These are phyloP conservation scores for Phytophthora melonis DNA, from an alignment of 352 stramenopile genomes.

Conservation along the genomic window DNA sequence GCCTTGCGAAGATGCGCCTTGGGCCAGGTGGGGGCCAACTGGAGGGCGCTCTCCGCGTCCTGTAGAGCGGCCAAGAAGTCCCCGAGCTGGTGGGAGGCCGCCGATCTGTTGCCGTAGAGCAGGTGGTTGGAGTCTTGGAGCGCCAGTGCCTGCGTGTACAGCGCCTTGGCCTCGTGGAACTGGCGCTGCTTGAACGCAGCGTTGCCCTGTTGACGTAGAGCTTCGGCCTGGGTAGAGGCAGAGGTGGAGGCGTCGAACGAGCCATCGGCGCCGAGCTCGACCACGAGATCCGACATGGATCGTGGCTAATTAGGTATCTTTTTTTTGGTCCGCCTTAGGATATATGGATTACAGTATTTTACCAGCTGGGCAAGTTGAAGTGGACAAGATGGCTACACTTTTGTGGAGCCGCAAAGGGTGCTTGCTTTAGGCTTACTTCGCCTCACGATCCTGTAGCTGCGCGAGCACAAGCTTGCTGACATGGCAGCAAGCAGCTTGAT, in stretches of 20 bases:
- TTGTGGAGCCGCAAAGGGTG: too few relatives aligned
- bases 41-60: slow-evolving; percentile 84
- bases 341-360: too few relatives aligned
- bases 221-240: slow-evolving; percentile 31
- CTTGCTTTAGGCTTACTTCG: too few relatives aligned
- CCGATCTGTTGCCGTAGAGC: slow-evolving; percentile 90
- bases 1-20: slow-evolving; percentile 95
- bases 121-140: slow-evolving; percentile 61
- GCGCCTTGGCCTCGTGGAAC: slow-evolving; percentile 51
- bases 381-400: too few relatives aligned
- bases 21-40: slow-evolving; percentile 88
- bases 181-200: slow-evolving; percentile 64
- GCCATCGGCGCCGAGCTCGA: slow-evolving; percentile 42
- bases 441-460: too few relatives aligned
- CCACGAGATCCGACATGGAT: slow-evolving; percentile 36
- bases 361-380: too few relatives aligned
- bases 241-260: slow-evolving; percentile 40
- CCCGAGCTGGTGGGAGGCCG: slow-evolving; percentile 80
- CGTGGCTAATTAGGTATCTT: neutral
- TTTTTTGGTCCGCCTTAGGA: neutral
- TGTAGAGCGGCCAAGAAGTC: slow-evolving; percentile 76
- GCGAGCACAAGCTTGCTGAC: too few relatives aligned
- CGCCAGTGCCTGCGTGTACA: slow-evolving; percentile 73
- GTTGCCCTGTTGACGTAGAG: slow-evolving; percentile 72
- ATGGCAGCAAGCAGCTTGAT: too few relatives aligned